Conservation (phyloP, 768 basidiomycete species). For the Trametes maxima region DNA sequence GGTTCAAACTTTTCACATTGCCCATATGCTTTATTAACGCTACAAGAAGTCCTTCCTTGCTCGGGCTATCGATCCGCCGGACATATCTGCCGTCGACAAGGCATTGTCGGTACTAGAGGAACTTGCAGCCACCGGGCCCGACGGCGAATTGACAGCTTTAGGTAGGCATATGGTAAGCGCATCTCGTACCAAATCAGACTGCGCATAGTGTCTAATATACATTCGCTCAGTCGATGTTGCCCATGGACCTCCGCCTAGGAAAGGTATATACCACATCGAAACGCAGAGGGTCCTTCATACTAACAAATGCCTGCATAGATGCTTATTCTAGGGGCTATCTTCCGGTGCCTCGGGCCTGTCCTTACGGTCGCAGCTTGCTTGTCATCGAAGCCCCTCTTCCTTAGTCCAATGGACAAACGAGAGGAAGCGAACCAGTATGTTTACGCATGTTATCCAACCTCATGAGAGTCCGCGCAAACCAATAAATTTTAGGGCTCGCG, state of each 20-base stretch:
- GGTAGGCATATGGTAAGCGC: constrained; percentile 72
- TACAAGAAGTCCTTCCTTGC: constrained; percentile 55
- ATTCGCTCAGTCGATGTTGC: constrained; percentile 69
- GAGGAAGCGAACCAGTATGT: constrained; percentile 75
- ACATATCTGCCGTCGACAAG: constrained; percentile 69
- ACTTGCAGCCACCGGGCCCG: constrained; percentile 71
- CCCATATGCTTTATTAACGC: background rate
- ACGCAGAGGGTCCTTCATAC: background rate
- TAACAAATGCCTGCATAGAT: constrained; percentile 50
- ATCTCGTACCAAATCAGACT: background rate
- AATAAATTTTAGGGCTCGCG: constrained; percentile 57
- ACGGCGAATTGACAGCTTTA: constrained; percentile 73
- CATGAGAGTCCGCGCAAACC: background rate
- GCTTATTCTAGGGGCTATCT: constrained; percentile 82
- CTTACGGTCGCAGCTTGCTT: constrained; percentile 81
- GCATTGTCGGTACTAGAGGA: constrained; percentile 76
- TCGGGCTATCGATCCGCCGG: constrained; percentile 84
- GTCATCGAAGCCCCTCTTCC: constrained; percentile 87
- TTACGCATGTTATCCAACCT: background rate
- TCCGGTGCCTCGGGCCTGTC: constrained; percentile 80
- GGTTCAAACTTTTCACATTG: background rate
- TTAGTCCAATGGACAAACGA: constrained; percentile 78
- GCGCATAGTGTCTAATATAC: constrained; percentile 10
- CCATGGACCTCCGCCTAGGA: constrained; percentile 82
- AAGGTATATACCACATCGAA: constrained; percentile 53